phyloP scores from a whole-genome alignment of 2,329 filamentous ascomycete species.

The Penicillium sp. region DNA sequence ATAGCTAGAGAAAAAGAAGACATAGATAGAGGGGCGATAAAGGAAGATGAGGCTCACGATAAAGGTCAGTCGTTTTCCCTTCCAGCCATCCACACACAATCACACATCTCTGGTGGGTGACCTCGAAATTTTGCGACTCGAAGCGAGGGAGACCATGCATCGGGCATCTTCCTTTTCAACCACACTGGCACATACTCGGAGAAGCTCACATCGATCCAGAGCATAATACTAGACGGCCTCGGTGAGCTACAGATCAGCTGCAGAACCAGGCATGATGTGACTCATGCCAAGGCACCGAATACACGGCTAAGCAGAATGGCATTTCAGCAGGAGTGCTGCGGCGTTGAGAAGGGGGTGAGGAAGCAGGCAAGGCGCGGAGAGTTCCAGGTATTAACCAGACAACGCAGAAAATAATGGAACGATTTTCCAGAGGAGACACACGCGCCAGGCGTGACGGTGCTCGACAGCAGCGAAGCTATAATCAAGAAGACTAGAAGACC shows the following conservation, averaged over 20 bases:
- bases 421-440: conserved; percentile 12
- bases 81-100: background rate
- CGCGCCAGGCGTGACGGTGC: conserved; percentile 9
- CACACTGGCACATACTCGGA: background rate
- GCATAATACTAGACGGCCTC: background rate
- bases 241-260: background rate
- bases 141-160: conserved; percentile 10
- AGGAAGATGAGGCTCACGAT: background rate
- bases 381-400: conserved; percentile 16
- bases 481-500: conserved; percentile 3
- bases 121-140: conserved; percentile 6
- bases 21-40: background rate
- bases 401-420: conserved; percentile 13
- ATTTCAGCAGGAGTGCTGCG: background rate
- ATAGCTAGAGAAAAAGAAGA: conserved; percentile 9
- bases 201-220: background rate
- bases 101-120: background rate
- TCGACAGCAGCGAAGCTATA: conserved; percentile 5
- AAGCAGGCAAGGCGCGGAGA: conserved; percentile 17
- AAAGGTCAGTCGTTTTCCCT: background rate
- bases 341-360: conserved; percentile 3
- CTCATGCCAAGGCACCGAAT: conserved; percentile 4
- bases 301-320: background rate
- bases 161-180: conserved; percentile 2
- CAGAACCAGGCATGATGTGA: conserved; percentile 2